Conservation (phyloP, 2,329 filamentous ascomycete genomes). For the Calonectria pauciramosa region DNA sequence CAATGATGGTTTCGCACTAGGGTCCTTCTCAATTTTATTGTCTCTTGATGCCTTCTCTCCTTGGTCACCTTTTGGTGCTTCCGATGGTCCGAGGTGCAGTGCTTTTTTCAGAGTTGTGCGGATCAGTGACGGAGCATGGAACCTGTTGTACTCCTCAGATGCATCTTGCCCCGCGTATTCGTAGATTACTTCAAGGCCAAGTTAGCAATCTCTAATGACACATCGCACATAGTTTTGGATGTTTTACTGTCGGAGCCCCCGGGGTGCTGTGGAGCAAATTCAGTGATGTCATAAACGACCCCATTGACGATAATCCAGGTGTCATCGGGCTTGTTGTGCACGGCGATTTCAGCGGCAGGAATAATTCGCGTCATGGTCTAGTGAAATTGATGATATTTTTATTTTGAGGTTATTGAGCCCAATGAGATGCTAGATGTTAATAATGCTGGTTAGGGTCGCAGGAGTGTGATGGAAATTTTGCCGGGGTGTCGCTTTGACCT, state of each 20-base stretch:
- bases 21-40: not conserved
- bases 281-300: constrained; percentile 70
- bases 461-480: not conserved
- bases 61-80: not conserved
- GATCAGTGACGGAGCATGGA: constrained; percentile 42
- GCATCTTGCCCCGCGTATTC: constrained; percentile 44
- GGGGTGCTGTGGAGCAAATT: constrained; percentile 41
- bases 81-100: not conserved
- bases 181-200: constrained; percentile 37
- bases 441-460: not conserved
- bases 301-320: constrained; percentile 78
- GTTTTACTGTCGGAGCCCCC: constrained; percentile 35
- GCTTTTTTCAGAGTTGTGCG: constrained; percentile 28
- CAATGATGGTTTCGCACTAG: constrained; percentile 13
- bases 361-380: constrained; percentile 44
- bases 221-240: not conserved
- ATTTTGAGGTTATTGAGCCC: not conserved
- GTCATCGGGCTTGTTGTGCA: constrained; percentile 61
- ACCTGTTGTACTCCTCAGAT: constrained; percentile 39
- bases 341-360: constrained; percentile 58
- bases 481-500: not conserved
- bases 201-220: not conserved
- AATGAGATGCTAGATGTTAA: not conserved
- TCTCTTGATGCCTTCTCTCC: not conserved
- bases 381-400: not conserved